Conservation (phyloP, 176 grass and related monocot genomes). For the Paspalum vaginatum region DNA sequence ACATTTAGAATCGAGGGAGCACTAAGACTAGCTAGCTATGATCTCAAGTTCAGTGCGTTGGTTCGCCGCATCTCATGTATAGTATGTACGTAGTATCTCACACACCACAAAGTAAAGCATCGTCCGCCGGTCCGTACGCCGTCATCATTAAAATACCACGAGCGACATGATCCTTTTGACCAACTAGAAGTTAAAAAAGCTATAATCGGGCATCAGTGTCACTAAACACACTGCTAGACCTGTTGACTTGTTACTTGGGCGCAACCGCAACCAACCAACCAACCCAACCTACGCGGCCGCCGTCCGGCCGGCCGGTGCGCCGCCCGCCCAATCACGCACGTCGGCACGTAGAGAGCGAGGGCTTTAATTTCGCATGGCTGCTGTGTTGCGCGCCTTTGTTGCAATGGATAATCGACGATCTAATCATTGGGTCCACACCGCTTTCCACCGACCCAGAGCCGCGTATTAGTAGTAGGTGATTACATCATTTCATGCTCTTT, state of each 20-base stretch:
- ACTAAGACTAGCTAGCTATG: no score
- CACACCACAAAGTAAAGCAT: no score
- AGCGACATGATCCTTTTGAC: background rate
- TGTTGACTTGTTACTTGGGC: background rate
- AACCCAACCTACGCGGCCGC: no score
- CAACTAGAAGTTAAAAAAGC: no score
- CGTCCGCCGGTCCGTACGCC: no score
- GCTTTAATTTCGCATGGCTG: background rate
- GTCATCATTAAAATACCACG: no score
- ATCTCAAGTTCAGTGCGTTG: no score
- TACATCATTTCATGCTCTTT: no score
- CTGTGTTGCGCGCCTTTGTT: background rate
- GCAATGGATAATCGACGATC: background rate
- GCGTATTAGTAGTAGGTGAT: background rate
- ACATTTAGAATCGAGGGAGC: no score
- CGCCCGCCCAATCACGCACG: background rate
- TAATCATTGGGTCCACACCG: background rate
- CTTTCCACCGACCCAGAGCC: background rate
- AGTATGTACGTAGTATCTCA: no score
- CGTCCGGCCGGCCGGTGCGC: background rate
- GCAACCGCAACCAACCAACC: no score
- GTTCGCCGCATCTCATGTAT: no score
- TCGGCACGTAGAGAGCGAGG: background rate
- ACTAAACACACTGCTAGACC: background rate
- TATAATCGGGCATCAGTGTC: background rate